Evolutionary conservation across 1,284 basidiomycete species (phyloP).

Genomic region (Heterobasidion parviporum): DNA sequence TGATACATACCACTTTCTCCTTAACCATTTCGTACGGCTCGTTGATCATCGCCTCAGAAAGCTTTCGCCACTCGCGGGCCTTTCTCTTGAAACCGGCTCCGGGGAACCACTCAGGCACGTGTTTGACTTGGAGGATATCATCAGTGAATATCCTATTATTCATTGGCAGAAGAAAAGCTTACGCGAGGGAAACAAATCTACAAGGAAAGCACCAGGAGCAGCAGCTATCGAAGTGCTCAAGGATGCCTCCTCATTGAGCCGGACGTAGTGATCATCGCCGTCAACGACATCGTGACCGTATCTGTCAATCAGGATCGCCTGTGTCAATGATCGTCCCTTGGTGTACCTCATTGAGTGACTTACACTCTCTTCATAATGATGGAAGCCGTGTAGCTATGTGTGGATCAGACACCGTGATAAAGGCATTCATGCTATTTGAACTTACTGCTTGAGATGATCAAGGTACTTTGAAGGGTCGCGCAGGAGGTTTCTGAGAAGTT

Average conservation of each 20-base stretch:
- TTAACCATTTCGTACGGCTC: slow-evolving; percentile 12
- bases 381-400: slow-evolving; percentile 8
- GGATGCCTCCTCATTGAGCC: slow-evolving; percentile 15
- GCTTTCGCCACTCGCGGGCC: slow-evolving; percentile 11
- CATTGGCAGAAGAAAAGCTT: not conserved
- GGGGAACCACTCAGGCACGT: slow-evolving; percentile 16
- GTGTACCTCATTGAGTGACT: not conserved
- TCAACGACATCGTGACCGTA: slow-evolving; percentile 12
- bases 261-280: slow-evolving; percentile 13
- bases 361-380: slow-evolving; percentile 13
- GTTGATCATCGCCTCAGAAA: slow-evolving; percentile 11
- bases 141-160: not conserved
- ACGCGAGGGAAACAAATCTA: slow-evolving; percentile 21
- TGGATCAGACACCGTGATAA: no score
- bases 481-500: slow-evolving; percentile 7
- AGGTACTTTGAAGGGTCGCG: slow-evolving; percentile 6
- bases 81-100: slow-evolving; percentile 14
- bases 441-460: slow-evolving; percentile 10
- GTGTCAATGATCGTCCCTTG: not conserved
- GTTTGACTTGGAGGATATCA: slow-evolving; percentile 9
- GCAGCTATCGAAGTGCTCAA: slow-evolving; percentile 16
- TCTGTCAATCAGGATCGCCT: not conserved
- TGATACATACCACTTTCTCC: slow-evolving; percentile 8
- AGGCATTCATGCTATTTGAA: not conserved
- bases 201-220: slow-evolving; percentile 20